phyloP scores from a whole-genome alignment of 2,329 filamentous ascomycete genomes.

The Arthrinium phaeospermum region DNA sequence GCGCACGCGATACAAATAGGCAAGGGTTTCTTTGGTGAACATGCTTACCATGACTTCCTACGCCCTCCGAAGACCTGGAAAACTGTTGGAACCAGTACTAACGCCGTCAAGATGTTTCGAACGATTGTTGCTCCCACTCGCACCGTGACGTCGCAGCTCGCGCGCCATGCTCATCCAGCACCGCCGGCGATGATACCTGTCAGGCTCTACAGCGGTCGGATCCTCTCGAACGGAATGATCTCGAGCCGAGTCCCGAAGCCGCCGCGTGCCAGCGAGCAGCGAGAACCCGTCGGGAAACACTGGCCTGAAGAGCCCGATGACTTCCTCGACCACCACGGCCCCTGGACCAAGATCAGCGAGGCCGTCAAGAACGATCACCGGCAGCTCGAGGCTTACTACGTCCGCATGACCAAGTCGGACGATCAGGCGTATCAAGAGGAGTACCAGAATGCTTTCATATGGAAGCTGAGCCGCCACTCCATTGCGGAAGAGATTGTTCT shows the following conservation, averaged over 20 bases:
- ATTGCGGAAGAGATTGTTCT: constrained; percentile 56
- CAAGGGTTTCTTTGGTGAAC: no score
- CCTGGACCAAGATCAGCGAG: constrained; percentile 19
- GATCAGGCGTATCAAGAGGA: constrained; percentile 49
- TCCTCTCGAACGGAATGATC: constrained; percentile 11
- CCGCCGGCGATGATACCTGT: not conserved
- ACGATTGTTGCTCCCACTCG: not conserved
- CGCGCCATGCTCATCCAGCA: not conserved
- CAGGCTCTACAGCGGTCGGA: not conserved
- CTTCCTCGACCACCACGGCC: not conserved
- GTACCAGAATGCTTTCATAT: constrained; percentile 57
- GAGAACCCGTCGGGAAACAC: not conserved
- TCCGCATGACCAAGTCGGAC: constrained; percentile 46
- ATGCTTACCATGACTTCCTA: no score
- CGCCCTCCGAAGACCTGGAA: not conserved
- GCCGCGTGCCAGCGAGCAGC: not conserved
- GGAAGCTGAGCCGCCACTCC: constrained; percentile 57
- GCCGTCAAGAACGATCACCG: constrained; percentile 31
- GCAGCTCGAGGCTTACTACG: constrained; percentile 43
- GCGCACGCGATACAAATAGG: not conserved
- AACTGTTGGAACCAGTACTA: not conserved
- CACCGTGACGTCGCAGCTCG: not conserved
- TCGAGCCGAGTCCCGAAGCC: not conserved
- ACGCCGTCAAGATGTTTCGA: not conserved
- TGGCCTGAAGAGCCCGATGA: not conserved